A percentile compares a stretch with the other conserved stretches of the same genome.
These are phyloP conservation scores for Hericium coralloides DNA, from an alignment of 768 basidiomycete species.

Conservation along the genomic window DNA sequence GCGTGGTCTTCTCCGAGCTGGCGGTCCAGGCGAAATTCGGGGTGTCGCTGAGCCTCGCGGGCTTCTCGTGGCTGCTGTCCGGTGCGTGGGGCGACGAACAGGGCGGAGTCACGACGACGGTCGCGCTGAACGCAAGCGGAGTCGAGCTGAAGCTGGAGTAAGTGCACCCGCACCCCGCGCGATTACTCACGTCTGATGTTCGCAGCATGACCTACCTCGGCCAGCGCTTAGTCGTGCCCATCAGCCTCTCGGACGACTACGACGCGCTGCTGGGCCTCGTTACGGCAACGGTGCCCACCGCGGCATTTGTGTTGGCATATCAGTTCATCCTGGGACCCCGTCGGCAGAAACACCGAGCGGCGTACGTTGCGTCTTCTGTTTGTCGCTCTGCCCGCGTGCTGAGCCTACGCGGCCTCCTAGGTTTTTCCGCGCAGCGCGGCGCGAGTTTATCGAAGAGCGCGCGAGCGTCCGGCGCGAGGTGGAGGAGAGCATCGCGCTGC, in stretches of 20 bases:
- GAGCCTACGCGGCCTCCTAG: conserved; percentile 26
- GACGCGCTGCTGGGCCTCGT: conserved; percentile 40
- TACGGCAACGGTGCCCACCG: conserved; percentile 46
- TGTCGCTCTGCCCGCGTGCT: not conserved
- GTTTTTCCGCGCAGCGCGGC: conserved; percentile 56
- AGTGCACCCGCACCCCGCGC: conserved; percentile 19
- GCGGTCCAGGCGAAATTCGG: conserved; percentile 42
- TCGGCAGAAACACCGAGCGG: conserved; percentile 40
- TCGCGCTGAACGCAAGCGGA: conserved; percentile 36
- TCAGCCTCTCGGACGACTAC: conserved; percentile 43
- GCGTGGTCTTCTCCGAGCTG: conserved; percentile 45
- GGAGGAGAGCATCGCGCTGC: conserved; percentile 49
- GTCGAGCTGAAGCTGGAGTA: conserved; percentile 51
- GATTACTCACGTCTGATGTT: conserved; percentile 11
- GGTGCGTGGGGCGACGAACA: conserved; percentile 42
- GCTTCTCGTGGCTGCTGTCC: conserved; percentile 33
- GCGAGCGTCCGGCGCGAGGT: conserved; percentile 54
- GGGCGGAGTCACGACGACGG: conserved; percentile 33
- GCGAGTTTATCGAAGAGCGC: conserved; percentile 54
- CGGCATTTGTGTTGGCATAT: conserved; percentile 43
- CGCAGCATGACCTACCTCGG: conserved; percentile 46
- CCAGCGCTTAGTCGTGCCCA: conserved; percentile 49
- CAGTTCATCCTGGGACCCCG: conserved; percentile 49
- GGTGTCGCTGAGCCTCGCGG: conserved; percentile 39
- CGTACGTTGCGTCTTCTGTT: conserved; percentile 29